Base-by-base conservation (phyloP, 2,329 filamentous ascomycete species). In the Penicillium oxalicum region DNA sequence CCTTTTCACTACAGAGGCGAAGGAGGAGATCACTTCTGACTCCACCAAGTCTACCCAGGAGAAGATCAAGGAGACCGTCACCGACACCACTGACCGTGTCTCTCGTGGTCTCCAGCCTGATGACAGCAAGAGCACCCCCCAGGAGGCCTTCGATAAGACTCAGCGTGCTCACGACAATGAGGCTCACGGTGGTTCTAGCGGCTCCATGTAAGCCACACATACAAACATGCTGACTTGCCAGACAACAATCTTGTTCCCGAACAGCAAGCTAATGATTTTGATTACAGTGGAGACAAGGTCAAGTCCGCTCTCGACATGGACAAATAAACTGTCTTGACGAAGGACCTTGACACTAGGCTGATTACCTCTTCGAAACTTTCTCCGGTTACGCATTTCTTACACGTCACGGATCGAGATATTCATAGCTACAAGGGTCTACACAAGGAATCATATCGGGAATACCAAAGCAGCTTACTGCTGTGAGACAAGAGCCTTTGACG, bases 41-140 rank as follows among this genome's bases (percentile, higher is more conserved):
- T 74, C 74, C 63, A 67, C 75, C 69, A 84, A 84, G 74, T 82
- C 80, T 53, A 81, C 79, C 59, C 69, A 74, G 61, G 70, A 82
- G 55, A 80, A 82, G 74, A 56, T 77, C 54, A 77, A 77, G 66
- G 80, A 84, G 67, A 64, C 67, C 47, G 43, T 78, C 62, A 82
- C 79, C 53, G 78, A 79, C 58, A 73, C 73, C 49, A 67, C 63
- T 48, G 81, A 83, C 71, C 80, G 79, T 61, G 44, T 76, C 54
- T 66, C 72, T 59, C 77, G 77, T 55, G 74, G 76, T 50, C 29
- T 65, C 39, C 71, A 78, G 63, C 63, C 76, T 61, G 80, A 84
- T 59, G 63, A 69, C 34, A 65, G 70, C 63, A 84, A 84, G 74
- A 77, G 76, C 45, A 68, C 66, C 54, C 58, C 67, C 42, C 81